Base-by-base conservation (phyloP, 495 filamentous ascomycete species). In the Polyplosphaeria fusca region DNA sequence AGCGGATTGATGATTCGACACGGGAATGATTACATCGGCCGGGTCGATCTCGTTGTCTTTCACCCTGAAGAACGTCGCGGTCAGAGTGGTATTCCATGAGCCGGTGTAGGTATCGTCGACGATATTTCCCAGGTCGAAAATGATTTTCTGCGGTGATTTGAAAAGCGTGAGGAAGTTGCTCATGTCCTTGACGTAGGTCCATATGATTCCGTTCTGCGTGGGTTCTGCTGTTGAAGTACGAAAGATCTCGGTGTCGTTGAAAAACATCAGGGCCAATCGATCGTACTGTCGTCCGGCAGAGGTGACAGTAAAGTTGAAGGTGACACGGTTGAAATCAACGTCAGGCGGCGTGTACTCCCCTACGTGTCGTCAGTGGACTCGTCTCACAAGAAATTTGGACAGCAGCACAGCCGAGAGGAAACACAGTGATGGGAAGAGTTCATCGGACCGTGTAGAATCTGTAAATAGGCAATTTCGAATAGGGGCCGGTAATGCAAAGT, bases 221-320 rank as follows among this genome's bases (percentile, higher is more conserved):
- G 91, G 91, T 71, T 95, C 87, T 0, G 89, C 89, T 4, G 91
- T 96, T 12, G 88, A 92, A 2, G 91, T 94, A 22, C 91, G 76
- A 74, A 86, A 93, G 2, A 96, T 77, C 67, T 95, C 91, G 18
- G 80, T 81, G 68, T 92, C 87, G 14, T 84, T 86, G 45, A 95
- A 74, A 60, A 87, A 95, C 79, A 95, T 84, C 16, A 86, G 67
- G 4, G 83, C 89, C 9, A 96, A 75, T 5, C 90, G 35, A 42
- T 96, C 91, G 71, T 79, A 95, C 61, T 95, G 89, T 2, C 80
- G 75, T 0, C 91, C 90, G 53, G 75, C 70, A 2, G 85, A 88
- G 1, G 83, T 82, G 26, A 89, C 85, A 0, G 86, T 95, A 48
- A 96, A 78, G 65, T 93, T 95, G 69, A 95, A 84, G 20, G 80